Conservation (phyloP, 208 protist species). For the Crithidia thermophila region DNA sequence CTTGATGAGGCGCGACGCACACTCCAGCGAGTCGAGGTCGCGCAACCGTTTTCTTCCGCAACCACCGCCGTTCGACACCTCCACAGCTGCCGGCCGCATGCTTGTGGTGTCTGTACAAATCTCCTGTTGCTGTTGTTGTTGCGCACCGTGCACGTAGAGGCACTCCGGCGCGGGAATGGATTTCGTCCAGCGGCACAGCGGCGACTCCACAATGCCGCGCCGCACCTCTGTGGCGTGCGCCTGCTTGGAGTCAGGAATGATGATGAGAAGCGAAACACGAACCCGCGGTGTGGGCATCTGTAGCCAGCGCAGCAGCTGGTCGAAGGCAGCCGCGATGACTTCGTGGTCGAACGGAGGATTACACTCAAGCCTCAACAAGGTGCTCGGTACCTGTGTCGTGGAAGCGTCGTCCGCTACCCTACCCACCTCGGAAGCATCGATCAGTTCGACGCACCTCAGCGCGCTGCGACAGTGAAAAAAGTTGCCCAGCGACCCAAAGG, state of each 20-base stretch:
- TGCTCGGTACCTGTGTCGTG: no score
- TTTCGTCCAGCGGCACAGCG: constrained; percentile 33
- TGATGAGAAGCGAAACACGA: constrained; percentile 33
- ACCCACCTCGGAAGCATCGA: no score
- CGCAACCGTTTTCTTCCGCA: neutral
- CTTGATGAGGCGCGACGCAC: constrained; percentile 11
- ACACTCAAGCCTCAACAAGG: constrained; percentile 31
- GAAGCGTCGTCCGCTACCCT: no score
- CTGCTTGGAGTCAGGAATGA: constrained; percentile 41
- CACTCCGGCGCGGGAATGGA: constrained; percentile 21
- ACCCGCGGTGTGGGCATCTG: neutral
- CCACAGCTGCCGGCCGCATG: no score
- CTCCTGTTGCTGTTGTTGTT: constrained; percentile 21
- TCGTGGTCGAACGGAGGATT: constrained; percentile 54
- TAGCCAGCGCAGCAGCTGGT: constrained; percentile 33
- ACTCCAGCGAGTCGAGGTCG: neutral
- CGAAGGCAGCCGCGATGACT: constrained; percentile 39
- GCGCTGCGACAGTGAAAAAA: constrained; percentile 32
- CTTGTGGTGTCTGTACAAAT: no score
- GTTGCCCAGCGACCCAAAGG: constrained; percentile 49
- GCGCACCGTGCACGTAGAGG: constrained; percentile 38
- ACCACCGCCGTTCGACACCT: no score
- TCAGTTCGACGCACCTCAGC: constrained; percentile 8
- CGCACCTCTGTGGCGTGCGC: constrained; percentile 34
- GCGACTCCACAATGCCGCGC: constrained; percentile 23